These are phyloP conservation scores for Pseudogymnoascus sp. DNA, from an alignment of 2,329 filamentous ascomycete genomes.

Conservation along the genomic window DNA sequence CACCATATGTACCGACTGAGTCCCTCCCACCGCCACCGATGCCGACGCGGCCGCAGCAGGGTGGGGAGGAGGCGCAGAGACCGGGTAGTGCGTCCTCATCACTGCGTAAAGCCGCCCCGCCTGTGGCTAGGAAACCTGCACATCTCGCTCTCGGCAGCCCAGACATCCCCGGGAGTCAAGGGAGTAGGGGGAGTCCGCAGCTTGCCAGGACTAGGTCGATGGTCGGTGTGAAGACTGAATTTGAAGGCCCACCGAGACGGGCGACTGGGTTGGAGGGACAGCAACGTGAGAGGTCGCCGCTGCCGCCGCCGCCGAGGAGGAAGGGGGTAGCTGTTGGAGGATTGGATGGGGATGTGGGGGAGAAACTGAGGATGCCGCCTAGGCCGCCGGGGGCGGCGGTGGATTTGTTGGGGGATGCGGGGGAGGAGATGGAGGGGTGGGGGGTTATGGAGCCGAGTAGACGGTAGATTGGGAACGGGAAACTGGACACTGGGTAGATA, in stretches of 20 bases:
- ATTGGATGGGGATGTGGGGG: slow-evolving; percentile 17
- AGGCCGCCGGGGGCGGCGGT: slow-evolving; percentile 15
- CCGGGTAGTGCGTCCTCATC: background rate
- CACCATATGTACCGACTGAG: background rate
- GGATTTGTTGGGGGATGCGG: slow-evolving; percentile 24
- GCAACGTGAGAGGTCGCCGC: slow-evolving; percentile 18
- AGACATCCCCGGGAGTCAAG: no score
- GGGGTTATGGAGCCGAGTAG: slow-evolving; percentile 22
- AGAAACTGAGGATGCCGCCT: slow-evolving; percentile 23
- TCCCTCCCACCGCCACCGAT: background rate
- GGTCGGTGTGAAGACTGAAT: slow-evolving; percentile 16
- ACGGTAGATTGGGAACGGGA: background rate
- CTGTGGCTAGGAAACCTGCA: slow-evolving; percentile 26
- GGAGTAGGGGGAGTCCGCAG: slow-evolving; percentile 15
- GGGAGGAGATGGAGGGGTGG: slow-evolving; percentile 22
- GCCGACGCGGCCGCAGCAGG: background rate
- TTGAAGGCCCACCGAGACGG: slow-evolving; percentile 21
- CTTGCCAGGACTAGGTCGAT: slow-evolving; percentile 13
- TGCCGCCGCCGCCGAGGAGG: slow-evolving; percentile 23
- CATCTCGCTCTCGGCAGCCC: slow-evolving; percentile 22
- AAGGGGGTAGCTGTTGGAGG: background rate
- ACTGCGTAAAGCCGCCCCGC: slow-evolving; percentile 23
- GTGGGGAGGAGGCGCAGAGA: background rate
- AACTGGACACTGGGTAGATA: background rate
- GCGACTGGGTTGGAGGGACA: slow-evolving; percentile 15